Evolutionary conservation across 2,329 filamentous ascomycete genomes (phyloP).

Genomic region (Neonectria sp.): DNA sequence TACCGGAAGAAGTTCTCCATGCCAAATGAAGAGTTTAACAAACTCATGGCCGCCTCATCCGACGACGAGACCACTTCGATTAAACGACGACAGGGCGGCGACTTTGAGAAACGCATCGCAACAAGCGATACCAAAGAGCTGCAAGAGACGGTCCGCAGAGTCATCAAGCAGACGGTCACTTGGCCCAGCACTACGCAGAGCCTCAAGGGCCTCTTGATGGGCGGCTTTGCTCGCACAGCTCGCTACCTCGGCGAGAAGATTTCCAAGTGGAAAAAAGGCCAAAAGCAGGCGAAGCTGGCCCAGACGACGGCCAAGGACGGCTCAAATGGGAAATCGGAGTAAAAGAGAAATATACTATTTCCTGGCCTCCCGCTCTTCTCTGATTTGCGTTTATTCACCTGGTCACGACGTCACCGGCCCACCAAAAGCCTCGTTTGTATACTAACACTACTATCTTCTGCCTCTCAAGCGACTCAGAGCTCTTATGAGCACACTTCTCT

Average conservation of each 20-base stretch:
- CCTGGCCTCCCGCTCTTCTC: not conserved
- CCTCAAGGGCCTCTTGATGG: constrained; percentile 86
- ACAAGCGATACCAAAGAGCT: constrained; percentile 77
- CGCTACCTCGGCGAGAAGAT: constrained; percentile 89
- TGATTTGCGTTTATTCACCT: not conserved
- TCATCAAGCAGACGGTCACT: constrained; percentile 89
- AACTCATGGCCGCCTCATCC: constrained; percentile 83
- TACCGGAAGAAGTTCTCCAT: constrained; percentile 94
- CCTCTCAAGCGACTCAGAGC: not conserved
- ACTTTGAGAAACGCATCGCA: constrained; percentile 90
- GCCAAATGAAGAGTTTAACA: constrained; percentile 84
- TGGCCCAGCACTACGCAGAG: constrained; percentile 95
- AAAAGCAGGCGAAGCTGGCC: constrained; percentile 43
- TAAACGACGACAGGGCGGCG: constrained; percentile 81
- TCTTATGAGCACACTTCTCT: not conserved
- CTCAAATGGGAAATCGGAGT: constrained; percentile 36
- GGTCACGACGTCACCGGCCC: not conserved
- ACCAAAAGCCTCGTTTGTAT: not conserved
- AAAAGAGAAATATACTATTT: not conserved
- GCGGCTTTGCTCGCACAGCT: constrained; percentile 78
- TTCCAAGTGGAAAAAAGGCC: constrained; percentile 71
- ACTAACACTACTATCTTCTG: not conserved
- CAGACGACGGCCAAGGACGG: not conserved
- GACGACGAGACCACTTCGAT: constrained; percentile 80
- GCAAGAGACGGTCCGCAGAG: constrained; percentile 77